Conservation (phyloP, 495 filamentous ascomycete species). For the Penicillium ucsense region DNA sequence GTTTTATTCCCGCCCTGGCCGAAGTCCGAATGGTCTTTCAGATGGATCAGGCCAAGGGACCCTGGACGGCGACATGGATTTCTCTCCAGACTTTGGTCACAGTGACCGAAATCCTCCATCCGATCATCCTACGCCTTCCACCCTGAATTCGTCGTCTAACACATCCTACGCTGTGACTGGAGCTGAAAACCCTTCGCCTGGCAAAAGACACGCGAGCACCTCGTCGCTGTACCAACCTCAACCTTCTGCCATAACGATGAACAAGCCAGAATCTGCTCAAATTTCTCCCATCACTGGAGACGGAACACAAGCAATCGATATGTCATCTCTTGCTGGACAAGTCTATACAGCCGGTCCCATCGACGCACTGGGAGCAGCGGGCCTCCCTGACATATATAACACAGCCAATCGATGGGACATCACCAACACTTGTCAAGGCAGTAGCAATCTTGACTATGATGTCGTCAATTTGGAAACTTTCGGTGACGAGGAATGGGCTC, state of each 20-base stretch:
- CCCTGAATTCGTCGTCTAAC: conserved; percentile 28
- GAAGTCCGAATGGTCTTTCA: neutral
- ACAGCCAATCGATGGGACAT: conserved; percentile 21
- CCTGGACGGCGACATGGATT: conserved; percentile 23
- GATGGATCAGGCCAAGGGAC: conserved; percentile 5
- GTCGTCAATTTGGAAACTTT: conserved; percentile 16
- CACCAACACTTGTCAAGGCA: conserved; percentile 5
- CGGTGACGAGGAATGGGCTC: conserved; percentile 29
- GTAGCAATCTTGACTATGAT: conserved; percentile 12
- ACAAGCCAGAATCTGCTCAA: conserved; percentile 8
- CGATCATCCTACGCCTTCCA: conserved; percentile 27
- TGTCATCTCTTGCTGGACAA: conserved; percentile 8
- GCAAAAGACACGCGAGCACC: conserved; percentile 11
- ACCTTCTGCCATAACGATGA: conserved; percentile 7
- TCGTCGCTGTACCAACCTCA: conserved; percentile 2
- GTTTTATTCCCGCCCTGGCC: conserved; percentile 2
- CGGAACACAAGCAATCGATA: conserved; percentile 4
- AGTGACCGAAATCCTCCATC: conserved; percentile 24
- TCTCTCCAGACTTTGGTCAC: conserved; percentile 18
- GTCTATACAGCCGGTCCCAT: conserved; percentile 6
- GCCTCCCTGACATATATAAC: conserved; percentile 4
- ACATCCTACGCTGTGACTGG: conserved; percentile 23
- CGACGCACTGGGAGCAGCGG: conserved; percentile 4
- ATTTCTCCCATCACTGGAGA: conserved; percentile 8
- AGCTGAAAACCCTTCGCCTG: conserved; percentile 13